These are phyloP conservation scores for Sugiyamaella novakii DNA, from an alignment of 1,139 yeast genomes.

Conservation along the genomic window DNA sequence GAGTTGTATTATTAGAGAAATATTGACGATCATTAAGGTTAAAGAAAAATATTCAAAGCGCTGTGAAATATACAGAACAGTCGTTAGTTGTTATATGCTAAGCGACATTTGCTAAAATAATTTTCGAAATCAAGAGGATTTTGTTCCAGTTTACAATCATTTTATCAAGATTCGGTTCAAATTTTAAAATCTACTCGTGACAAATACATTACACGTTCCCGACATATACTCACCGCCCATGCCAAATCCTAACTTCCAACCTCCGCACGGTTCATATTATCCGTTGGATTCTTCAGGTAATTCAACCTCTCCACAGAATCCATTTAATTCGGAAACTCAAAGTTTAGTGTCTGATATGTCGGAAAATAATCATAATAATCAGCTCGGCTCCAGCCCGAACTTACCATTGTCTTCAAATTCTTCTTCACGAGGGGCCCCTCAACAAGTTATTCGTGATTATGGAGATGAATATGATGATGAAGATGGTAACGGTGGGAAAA, in stretches of 20 bases:
- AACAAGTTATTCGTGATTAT: conserved; percentile 21
- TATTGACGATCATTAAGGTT: too few relatives aligned
- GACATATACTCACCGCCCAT: too few relatives aligned
- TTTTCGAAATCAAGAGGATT: too few relatives aligned
- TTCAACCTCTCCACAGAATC: conserved; percentile 35
- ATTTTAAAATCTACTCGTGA: too few relatives aligned
- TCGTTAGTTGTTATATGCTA: too few relatives aligned
- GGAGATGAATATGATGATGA: conserved; percentile 22
- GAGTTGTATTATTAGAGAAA: too few relatives aligned
- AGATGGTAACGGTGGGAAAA: not conserved
- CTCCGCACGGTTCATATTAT: conserved; percentile 13
- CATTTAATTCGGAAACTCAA: conserved; percentile 36
- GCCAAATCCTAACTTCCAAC: conserved; percentile 7
- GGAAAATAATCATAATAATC: conserved; percentile 19
- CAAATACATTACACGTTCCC: too few relatives aligned
- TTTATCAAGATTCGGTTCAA: too few relatives aligned
- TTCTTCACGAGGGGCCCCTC: conserved; percentile 18
- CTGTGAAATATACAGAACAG: too few relatives aligned
- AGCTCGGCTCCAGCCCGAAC: conserved; percentile 12
- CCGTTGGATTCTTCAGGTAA: conserved; percentile 9
- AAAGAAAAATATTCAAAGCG: not conserved
- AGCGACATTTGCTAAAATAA: too few relatives aligned
- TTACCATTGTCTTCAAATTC: conserved; percentile 4
- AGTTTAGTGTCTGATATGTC: conserved; percentile 32
- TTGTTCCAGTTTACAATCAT: too few relatives aligned